phyloP scores from a whole-genome alignment of 2,329 filamentous ascomycete species.

The Diaporthe sp. region DNA sequence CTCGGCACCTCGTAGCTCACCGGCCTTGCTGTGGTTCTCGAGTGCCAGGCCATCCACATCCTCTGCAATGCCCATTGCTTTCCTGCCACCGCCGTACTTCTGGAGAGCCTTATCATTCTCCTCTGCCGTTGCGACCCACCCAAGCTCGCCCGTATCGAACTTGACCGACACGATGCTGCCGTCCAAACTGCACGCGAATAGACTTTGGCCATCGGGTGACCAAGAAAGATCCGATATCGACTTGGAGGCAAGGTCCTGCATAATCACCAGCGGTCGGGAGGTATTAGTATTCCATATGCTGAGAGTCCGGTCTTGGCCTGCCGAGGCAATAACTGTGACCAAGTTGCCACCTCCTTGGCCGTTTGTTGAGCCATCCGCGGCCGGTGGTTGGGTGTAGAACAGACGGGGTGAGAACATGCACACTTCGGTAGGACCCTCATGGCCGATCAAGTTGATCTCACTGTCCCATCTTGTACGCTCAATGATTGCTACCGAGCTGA shows the following conservation, averaged over 20 bases:
- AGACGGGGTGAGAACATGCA: conserved; percentile 96
- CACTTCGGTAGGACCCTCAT: conserved; percentile 96
- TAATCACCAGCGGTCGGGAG: conserved; percentile 88
- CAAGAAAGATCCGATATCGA: conserved; percentile 95
- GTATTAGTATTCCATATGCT: conserved; percentile 99
- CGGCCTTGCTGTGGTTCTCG: conserved; percentile 92
- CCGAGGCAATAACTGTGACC: conserved; percentile 96
- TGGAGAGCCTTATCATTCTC: conserved; percentile 94
- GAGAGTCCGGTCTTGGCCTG: conserved; percentile 94
- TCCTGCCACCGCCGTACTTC: conserved; percentile 90
- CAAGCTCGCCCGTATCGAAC: conserved; percentile 89
- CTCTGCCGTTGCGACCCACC: conserved; percentile 85
- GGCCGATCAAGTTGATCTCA: conserved; percentile 96
- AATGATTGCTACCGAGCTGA: conserved; percentile 96
- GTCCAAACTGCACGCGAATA: conserved; percentile 90
- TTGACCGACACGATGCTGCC: conserved; percentile 85
- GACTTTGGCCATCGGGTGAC: conserved; percentile 89
- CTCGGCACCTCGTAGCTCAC: conserved; percentile 89
- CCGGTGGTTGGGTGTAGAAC: conserved; percentile 80
- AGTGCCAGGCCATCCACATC: conserved; percentile 89
- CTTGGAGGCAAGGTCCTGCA: conserved; percentile 89
- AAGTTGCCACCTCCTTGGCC: conserved; percentile 62
- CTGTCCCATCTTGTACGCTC: conserved; percentile 93
- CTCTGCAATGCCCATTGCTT: conserved; percentile 91
- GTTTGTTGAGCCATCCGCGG: conserved; percentile 63